Base-by-base conservation (phyloP, 495 filamentous ascomycete genomes). In the Daldinia bambusicola region DNA sequence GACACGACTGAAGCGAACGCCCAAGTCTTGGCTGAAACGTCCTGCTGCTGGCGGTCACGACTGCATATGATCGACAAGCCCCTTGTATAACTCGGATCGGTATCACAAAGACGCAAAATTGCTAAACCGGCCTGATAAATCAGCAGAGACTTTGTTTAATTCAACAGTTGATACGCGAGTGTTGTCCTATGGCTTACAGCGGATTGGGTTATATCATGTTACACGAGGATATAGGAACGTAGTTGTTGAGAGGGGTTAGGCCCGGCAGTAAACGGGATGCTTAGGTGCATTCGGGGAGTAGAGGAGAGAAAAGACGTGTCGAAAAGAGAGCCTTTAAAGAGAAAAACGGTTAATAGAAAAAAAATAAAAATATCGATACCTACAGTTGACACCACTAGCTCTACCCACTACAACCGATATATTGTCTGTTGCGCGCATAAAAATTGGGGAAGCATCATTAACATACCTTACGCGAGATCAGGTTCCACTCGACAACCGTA, bases 11-110 rank as follows among this genome's bases (percentile, higher is more conserved):
- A 48, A 9, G 18, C 18, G 10, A 53, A 53, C 12, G 50, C 50
- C 50, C 26, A 53, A 26, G 5, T 53, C 50, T 53, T 53, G 50
- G 26, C 50, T 53, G 13, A 53, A 53, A 32, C 50, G 6, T 53
- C 9, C 5, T 2, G 13, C 9, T 4, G 12, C 13, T 22, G 12
- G 22, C 50, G 50, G 26, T 53, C 50, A 53, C 22, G 12, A 8
- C 18, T 48, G 18, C 43, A 48, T 20, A 48, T 20, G 43, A 48
- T 48, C 18, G 18, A 22, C 43, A 20, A 48, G 43, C 43, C 16
- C 20, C 43, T 22, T 48, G 43, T 22, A 48, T 2, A 12, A 48
- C 43, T 48, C 43, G 16, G 12, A 12, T 30, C 10, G 50, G 50
- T 53, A 4, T 1, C 4, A 53, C 50, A 53, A 52, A 7, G 13